Conservation (phyloP, 768 basidiomycete genomes). For the Macrolepiota fuliginosa region DNA sequence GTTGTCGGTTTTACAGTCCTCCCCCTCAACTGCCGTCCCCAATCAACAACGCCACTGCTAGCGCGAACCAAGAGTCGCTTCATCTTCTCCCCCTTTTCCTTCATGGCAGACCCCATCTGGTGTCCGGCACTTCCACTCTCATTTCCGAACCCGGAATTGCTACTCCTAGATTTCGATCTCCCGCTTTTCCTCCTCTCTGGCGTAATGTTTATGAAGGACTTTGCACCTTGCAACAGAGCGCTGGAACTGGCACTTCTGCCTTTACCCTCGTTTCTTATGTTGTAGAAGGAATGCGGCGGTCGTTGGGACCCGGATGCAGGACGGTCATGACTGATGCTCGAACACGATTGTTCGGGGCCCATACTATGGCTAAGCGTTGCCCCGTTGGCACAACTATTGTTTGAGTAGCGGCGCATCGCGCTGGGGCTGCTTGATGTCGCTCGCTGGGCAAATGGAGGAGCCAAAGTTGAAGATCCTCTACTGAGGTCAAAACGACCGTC, state of each 20-base stretch:
- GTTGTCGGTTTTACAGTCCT: conserved; percentile 1
- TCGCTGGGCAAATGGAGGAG: neutral
- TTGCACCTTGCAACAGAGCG: conserved; percentile 17
- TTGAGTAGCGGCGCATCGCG: neutral
- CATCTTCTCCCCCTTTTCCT: conserved; percentile 20
- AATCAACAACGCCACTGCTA: conserved; percentile 22
- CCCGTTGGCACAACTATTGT: neutral
- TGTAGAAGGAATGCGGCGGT: neutral
- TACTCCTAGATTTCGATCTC: neutral
- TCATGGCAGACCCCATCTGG: conserved; percentile 8
- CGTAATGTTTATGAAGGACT: conserved; percentile 38
- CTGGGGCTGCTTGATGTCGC: neutral
- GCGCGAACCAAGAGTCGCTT: conserved; percentile 23
- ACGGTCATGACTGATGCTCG: neutral
- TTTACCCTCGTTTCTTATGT: neutral
- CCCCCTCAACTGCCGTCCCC: conserved; percentile 21
- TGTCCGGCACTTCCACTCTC: neutral
- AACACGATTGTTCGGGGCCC: neutral
- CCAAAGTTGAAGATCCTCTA: neutral
- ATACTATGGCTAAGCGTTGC: neutral
- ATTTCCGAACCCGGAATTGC: neutral
- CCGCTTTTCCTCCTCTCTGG: conserved; percentile 21
- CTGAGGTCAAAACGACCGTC: conserved; percentile 3
- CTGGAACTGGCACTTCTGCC: conserved; percentile 1
- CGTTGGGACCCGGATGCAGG: neutral